Evolutionary conservation across 306 rosid species (phyloP).

Genomic region (Arachis hypogaea): DNA sequence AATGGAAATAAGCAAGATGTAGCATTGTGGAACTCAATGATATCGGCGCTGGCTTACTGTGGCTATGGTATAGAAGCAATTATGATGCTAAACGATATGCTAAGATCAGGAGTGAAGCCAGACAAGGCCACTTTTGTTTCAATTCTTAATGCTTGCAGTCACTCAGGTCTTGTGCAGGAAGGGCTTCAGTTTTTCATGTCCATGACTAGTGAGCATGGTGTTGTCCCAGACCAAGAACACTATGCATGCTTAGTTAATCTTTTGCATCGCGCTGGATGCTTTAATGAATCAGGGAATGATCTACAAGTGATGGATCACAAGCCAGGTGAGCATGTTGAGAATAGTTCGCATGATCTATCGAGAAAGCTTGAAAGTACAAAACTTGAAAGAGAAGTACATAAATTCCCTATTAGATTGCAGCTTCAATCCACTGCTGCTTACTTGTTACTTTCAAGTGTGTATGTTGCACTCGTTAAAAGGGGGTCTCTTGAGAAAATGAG

Average conservation of each 20-base stretch:
- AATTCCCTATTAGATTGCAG: constrained; percentile 58
- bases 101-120: constrained; percentile 66
- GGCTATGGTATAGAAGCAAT: constrained; percentile 68
- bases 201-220: constrained; percentile 57
- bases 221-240: constrained; percentile 79
- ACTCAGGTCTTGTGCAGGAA: constrained; percentile 73
- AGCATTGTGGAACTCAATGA: constrained; percentile 79
- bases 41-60: constrained; percentile 68
- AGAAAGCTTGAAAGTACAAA: constrained; percentile 57
- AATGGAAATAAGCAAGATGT: constrained; percentile 59
- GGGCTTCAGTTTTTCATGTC: constrained; percentile 66
- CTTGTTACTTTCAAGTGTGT: constrained; percentile 60
- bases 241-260: constrained; percentile 75
- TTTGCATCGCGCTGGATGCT: constrained; percentile 64
- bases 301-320: constrained; percentile 56
- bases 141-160: constrained; percentile 76
- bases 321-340: constrained; percentile 59
- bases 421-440: constrained; percentile 63
- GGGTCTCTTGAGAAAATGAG: constrained; percentile 64
- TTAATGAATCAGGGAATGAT: constrained; percentile 50
- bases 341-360: constrained; percentile 62
- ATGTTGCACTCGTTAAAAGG: constrained; percentile 67
- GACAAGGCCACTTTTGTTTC: constrained; percentile 60
- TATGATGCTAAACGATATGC: constrained; percentile 56
- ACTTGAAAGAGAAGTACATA: constrained; percentile 64